Base-by-base conservation (phyloP, 345 rosid genomes). In the Noccaea caerulescens region DNA sequence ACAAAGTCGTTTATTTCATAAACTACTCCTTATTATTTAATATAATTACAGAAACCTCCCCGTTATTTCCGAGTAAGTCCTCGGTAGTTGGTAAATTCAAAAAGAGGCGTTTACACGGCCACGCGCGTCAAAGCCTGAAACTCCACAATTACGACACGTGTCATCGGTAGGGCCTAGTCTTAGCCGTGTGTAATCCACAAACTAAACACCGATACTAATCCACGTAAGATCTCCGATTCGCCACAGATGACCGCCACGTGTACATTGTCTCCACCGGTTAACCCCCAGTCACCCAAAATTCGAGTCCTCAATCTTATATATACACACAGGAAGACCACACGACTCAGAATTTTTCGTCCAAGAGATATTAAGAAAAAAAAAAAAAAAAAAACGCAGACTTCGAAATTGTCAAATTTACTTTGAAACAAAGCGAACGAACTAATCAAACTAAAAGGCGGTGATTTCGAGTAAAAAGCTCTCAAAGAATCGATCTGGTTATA, bases 201-300 rank as follows among this genome's bases (percentile, higher is more conserved):
- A 45, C 43, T 38, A n/a, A 60, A 12, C 44, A 50, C 20, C 39
- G 65, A 73, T 65, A 68, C 37, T 10, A 67, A 67, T 53, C 74
- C 54, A 66, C 62, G 34, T 66, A 42, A 32, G 63, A 47, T 34
- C 23, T 32, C 38, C 13, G 25, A 32, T 30, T 57, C 45, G 72
- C 43, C 68, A 74, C n/a, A 44, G 13, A 4, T 57, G 6, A 72
- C 77, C 12, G 60, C 80, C 93, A 80, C 86, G 91, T 80, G 84
- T 76, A 80, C 58, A 25, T 6, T 54, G 61, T 33, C 20, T 65
- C 62, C 16, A 61, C 85, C 84, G 83, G 84, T 80, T 42, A 71
- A 27, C 30, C 16, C 16, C 38, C 76, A 41, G 71, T 81, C 66
- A 39, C 45, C 61, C 32, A 44, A 9, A n/a, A 34, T 11, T 30